Evolutionary conservation across 306 rosid species (phyloP).

Genomic region (Sindora glabra): DNA sequence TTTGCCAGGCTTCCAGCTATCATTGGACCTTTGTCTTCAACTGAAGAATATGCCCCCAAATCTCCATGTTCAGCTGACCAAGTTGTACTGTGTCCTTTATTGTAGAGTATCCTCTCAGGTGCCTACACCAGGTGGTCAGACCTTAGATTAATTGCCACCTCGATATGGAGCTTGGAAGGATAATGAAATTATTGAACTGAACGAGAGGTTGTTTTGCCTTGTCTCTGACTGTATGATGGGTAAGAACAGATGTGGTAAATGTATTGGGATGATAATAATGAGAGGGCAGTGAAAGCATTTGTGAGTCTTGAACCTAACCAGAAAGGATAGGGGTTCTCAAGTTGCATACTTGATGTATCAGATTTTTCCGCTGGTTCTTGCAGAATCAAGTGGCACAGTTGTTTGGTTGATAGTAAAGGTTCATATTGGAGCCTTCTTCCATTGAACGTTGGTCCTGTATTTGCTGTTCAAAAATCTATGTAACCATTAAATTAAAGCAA

Average conservation of each 20-base stretch:
- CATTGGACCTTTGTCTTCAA: constrained; percentile 52
- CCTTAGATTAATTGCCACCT: not conserved
- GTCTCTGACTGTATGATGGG: constrained; percentile 20
- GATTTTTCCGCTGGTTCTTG: constrained; percentile 45
- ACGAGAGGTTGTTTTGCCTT: constrained; percentile 21
- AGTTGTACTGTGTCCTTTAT: constrained; percentile 44
- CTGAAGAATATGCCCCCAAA: constrained; percentile 30
- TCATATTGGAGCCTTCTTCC: constrained; percentile 54
- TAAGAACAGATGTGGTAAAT: not conserved
- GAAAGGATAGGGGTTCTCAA: constrained; percentile 58
- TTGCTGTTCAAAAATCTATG: constrained; percentile 19
- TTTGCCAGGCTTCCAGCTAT: constrained; percentile 32
- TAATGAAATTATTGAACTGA: constrained; percentile 33
- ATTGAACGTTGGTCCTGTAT: constrained; percentile 44
- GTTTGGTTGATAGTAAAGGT: constrained; percentile 41
- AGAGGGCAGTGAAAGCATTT: constrained; percentile 21
- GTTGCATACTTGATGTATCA: constrained; percentile 60
- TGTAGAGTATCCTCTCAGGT: constrained; percentile 24
- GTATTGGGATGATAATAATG: not conserved
- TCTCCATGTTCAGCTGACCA: constrained; percentile 11
- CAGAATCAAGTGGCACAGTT: constrained; percentile 52
- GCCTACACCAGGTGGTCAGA: not conserved
- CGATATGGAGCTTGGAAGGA: constrained; percentile 38
- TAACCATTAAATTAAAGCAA: too few relatives aligned
- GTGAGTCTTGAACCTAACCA: constrained; percentile 31